phyloP scores from a whole-genome alignment of 345 rosid genomes.

The Aegle marmelos region DNA sequence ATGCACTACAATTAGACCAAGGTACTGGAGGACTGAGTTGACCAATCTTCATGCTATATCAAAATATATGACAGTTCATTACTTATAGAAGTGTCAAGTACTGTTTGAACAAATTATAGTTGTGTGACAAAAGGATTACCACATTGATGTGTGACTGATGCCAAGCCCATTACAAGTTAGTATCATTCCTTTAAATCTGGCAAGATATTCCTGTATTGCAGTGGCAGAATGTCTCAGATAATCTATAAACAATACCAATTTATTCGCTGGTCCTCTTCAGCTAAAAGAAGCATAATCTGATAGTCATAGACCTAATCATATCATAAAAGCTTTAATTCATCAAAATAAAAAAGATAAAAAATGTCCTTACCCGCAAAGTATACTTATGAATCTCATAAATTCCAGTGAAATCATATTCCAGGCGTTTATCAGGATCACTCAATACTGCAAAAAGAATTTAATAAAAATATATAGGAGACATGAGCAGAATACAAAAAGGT shows the following conservation, averaged over 20 bases:
- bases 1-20: neutral
- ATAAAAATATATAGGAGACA: slow-evolving; percentile 6
- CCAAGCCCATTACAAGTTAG: slow-evolving; percentile 94
- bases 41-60: neutral
- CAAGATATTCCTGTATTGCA: slow-evolving; percentile 67
- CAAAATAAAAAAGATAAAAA: neutral
- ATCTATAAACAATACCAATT: slow-evolving; percentile 1
- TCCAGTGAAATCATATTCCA: slow-evolving; percentile 76
- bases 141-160: slow-evolving; percentile 54
- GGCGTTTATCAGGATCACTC: slow-evolving; percentile 70
- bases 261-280: neutral
- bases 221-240: slow-evolving; percentile 10
- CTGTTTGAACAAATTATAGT: neutral
- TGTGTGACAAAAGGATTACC: slow-evolving; percentile 35
- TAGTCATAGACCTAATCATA: neutral
- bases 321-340: slow-evolving; percentile 2
- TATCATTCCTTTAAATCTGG: slow-evolving; percentile 88
- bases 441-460: slow-evolving; percentile 46
- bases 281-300: slow-evolving; percentile 1
- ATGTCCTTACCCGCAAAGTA: slow-evolving; percentile 57
- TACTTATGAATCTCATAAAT: slow-evolving; percentile 78
- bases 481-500: neutral
- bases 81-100: neutral
- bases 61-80: neutral
- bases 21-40: neutral